A percentile compares a stretch with the other conserved stretches of the same genome.
phyloP scores from a whole-genome alignment of 805 yeast species.

The Maudiozyma serrabonitensis region DNA sequence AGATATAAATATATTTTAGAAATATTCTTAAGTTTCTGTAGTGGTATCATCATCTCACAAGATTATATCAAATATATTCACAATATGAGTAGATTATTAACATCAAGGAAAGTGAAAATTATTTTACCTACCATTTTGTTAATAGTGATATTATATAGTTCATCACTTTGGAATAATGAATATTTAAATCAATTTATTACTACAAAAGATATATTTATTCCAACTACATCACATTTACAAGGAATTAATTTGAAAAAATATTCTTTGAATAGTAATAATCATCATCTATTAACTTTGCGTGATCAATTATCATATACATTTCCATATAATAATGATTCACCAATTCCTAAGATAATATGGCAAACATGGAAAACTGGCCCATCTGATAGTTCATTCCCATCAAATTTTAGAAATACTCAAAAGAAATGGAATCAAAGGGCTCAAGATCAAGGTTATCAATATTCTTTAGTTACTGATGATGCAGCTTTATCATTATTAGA shows the following conservation, averaged over 20 bases:
- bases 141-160: not conserved
- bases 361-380: conserved; percentile 83
- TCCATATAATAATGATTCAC: conserved; percentile 59
- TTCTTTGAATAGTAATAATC: not conserved
- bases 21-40: too few relatives aligned
- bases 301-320: conserved; percentile 54
- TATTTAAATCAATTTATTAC: not conserved
- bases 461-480: conserved; percentile 65
- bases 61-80: too few relatives aligned
- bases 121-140: not conserved
- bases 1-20: too few relatives aligned
- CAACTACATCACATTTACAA: conserved; percentile 20
- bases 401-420: conserved; percentile 39
- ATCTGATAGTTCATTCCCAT: conserved; percentile 48
- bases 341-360: conserved; percentile 78
- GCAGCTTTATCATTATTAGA: conserved; percentile 46
- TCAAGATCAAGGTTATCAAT: conserved; percentile 35
- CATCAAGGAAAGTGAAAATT: not conserved
- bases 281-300: conserved; percentile 14
- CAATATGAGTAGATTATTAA: not conserved
- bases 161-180: not conserved
- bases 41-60: too few relatives aligned
- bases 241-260: conserved; percentile 11
- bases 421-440: conserved; percentile 44
- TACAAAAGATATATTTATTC: conserved; percentile 6